phyloP scores from a whole-genome alignment of 2,329 filamentous ascomycete species.

The Scleromitrula shiraiana region DNA sequence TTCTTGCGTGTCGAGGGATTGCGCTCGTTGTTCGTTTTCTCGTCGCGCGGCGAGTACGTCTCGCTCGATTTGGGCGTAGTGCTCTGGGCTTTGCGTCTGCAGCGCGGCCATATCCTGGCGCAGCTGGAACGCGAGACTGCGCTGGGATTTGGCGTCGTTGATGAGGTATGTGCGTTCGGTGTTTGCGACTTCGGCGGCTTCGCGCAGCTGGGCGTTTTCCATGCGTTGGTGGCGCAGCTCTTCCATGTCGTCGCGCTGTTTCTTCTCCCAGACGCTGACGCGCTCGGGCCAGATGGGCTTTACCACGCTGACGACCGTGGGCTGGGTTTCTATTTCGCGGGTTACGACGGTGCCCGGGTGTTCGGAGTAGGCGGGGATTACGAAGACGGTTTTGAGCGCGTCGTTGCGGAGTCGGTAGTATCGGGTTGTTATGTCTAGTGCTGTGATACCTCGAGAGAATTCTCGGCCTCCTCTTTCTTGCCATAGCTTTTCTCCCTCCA shows the following conservation, averaged over 20 bases:
- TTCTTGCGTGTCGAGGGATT: background rate
- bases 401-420: slow-evolving; percentile 43
- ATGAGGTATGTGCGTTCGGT: background rate
- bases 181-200: slow-evolving; percentile 1
- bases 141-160: background rate
- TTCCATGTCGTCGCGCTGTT: slow-evolving; percentile 16
- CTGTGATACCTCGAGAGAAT: slow-evolving; percentile 35
- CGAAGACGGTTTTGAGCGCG: slow-evolving; percentile 40
- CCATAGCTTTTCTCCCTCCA: slow-evolving; percentile 33
- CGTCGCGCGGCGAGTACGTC: background rate
- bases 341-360: slow-evolving; percentile 40
- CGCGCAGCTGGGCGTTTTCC: background rate
- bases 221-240: slow-evolving; percentile 11
- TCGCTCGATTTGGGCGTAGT: background rate
- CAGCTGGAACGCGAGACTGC: background rate
- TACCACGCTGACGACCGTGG: slow-evolving; percentile 31
- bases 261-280: slow-evolving; percentile 21
- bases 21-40: background rate
- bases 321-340: slow-evolving; percentile 37
- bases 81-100: background rate
- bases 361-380: slow-evolving; percentile 42
- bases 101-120: too few species aligned
- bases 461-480: slow-evolving; percentile 15
- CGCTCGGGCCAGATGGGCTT: slow-evolving; percentile 27
- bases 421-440: slow-evolving; percentile 42